Percentiles rank a stretch among this genome's conserved stretches.
These are phyloP conservation scores for Phascolomyces articulosus DNA, from an alignment of 371 early-diverging fungal species.

Conservation along the genomic window DNA sequence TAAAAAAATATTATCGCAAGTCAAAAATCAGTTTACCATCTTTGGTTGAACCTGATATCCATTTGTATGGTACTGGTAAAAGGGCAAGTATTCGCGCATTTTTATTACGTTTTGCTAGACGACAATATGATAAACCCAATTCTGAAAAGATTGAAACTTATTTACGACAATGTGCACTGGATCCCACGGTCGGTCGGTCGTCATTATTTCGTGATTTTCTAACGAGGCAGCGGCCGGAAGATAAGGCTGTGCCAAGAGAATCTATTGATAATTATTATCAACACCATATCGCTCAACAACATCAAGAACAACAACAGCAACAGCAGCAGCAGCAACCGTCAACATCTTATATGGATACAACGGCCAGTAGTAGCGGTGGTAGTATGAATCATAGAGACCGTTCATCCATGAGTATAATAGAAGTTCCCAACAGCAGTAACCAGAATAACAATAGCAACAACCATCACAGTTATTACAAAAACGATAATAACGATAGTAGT, in stretches of 20 bases:
- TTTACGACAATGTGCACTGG: slow-evolving; percentile 39
- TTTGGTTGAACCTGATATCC: slow-evolving; percentile 18
- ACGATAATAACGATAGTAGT: background rate
- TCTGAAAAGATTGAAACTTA: slow-evolving; percentile 49
- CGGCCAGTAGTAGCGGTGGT: background rate
- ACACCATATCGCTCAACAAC: background rate
- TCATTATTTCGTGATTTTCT: slow-evolving; percentile 52
- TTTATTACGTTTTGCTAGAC: slow-evolving; percentile 23
- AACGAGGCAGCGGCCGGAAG: slow-evolving; percentile 49
- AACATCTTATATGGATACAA: background rate
- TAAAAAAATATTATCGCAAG: slow-evolving; percentile 34
- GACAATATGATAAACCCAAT: slow-evolving; percentile 33
- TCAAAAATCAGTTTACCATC: slow-evolving; percentile 25
- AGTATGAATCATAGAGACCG: background rate
- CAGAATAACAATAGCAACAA: no score
- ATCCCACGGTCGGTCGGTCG: slow-evolving; percentile 34
- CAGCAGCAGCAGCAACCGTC: background rate
- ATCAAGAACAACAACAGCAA: background rate
- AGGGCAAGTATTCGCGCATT: slow-evolving; percentile 22
- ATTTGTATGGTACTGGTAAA: slow-evolving; percentile 19
- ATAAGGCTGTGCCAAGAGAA: slow-evolving; percentile 9
- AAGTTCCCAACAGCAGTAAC: background rate
- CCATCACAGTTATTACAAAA: background rate
- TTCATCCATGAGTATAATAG: background rate
- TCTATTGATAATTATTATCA: background rate